phyloP scores from a whole-genome alignment of 2,329 filamentous ascomycete species.

The Colletotrichum sp. region DNA sequence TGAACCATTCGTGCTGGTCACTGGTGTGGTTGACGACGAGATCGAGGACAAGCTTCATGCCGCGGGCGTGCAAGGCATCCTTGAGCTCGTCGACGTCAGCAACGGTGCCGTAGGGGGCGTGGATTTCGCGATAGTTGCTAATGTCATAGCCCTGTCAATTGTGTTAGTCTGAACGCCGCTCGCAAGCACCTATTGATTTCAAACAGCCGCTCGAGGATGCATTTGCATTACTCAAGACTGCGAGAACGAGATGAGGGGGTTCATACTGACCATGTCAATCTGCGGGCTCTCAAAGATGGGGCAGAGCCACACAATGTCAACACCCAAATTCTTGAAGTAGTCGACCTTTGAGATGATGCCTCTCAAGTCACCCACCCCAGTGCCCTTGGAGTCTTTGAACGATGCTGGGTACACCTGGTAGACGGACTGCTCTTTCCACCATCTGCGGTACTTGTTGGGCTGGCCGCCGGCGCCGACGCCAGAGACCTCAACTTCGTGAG shows the following conservation, averaged over 20 bases:
- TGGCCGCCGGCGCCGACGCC: neutral
- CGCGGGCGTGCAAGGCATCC: constrained; percentile 62
- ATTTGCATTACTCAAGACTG: neutral
- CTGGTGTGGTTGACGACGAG: constrained; percentile 77
- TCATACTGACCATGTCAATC: constrained; percentile 61
- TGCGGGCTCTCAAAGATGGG: constrained; percentile 59
- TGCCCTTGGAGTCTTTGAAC: constrained; percentile 63
- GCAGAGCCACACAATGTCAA: constrained; percentile 63
- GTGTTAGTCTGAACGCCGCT: neutral
- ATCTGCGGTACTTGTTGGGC: constrained; percentile 31
- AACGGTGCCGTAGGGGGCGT: constrained; percentile 71
- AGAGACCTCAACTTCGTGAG: neutral
- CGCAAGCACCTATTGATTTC: neutral
- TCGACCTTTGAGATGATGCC: constrained; percentile 63
- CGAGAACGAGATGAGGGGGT: neutral
- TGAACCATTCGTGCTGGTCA: constrained; percentile 63
- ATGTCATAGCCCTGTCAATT: constrained; percentile 66
- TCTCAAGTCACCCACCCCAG: constrained; percentile 61
- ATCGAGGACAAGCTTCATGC: constrained; percentile 75
- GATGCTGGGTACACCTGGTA: constrained; percentile 69
- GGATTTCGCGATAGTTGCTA: constrained; percentile 70
- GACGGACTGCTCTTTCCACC: constrained; percentile 67
- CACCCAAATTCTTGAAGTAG: constrained; percentile 59
- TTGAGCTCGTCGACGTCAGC: constrained; percentile 70
- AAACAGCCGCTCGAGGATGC: neutral